Evolutionary conservation across 1,284 basidiomycete species (phyloP).

Genomic region (Garcileccinum viscosum): DNA sequence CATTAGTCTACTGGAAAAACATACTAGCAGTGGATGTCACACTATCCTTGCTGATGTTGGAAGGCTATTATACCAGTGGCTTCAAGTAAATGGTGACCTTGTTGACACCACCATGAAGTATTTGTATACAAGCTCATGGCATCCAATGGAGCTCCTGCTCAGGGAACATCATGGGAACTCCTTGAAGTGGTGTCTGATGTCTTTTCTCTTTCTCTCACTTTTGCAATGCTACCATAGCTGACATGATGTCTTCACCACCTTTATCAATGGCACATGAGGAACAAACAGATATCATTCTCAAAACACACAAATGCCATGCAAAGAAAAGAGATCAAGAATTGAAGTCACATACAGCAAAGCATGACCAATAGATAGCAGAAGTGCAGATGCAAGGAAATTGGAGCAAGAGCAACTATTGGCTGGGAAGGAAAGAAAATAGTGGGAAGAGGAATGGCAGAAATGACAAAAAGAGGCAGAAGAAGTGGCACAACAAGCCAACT

Average conservation of each 20-base stretch:
- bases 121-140: background rate
- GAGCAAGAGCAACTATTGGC: slow-evolving; percentile 46
- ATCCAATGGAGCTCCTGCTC: too few species aligned
- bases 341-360: slow-evolving; percentile 44
- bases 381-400: slow-evolving; percentile 48
- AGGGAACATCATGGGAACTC: too few species aligned
- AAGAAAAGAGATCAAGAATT: slow-evolving; percentile 44
- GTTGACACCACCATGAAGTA: background rate
- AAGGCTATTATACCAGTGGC: background rate
- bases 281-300: slow-evolving; percentile 47
- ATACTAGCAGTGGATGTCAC: background rate
- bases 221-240: background rate
- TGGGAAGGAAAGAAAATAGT: slow-evolving; percentile 35
- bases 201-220: background rate
- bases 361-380: slow-evolving; percentile 56
- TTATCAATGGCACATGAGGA: slow-evolving; percentile 68
- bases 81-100: background rate
- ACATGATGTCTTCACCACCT: background rate
- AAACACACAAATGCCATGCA: slow-evolving; percentile 48
- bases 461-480: slow-evolving; percentile 45
- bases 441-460: slow-evolving; percentile 46
- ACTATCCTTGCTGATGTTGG: background rate
- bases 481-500: slow-evolving; percentile 43
- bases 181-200: too few species aligned
- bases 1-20: background rate